Evolutionary conservation across 495 filamentous ascomycete species (phyloP).

Genomic region (Penicillium coffeae): DNA sequence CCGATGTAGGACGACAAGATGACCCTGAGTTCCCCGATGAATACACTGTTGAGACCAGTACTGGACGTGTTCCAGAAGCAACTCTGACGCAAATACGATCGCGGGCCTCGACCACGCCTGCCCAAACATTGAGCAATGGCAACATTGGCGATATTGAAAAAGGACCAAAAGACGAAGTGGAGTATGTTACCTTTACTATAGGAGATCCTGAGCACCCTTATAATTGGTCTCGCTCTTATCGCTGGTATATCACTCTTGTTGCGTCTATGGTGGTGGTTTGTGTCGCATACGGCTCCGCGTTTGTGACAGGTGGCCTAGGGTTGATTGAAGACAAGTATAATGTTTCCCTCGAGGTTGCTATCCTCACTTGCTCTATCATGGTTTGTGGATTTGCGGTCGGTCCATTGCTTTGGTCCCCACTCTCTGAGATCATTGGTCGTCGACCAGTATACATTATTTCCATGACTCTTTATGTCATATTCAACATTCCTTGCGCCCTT

Average conservation of each 20-base stretch:
- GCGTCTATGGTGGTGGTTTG: constrained; percentile 52
- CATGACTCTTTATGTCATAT: constrained; percentile 48
- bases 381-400: constrained; percentile 46
- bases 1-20: constrained; percentile 16
- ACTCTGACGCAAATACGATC: constrained; percentile 25
- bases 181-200: constrained; percentile 33
- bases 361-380: constrained; percentile 48
- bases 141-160: constrained; percentile 18
- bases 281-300: constrained; percentile 51
- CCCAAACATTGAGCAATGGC: constrained; percentile 2
- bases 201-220: constrained; percentile 50
- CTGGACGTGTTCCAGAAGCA: constrained; percentile 26
- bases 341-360: constrained; percentile 59
- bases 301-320: constrained; percentile 61
- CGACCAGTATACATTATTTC: constrained; percentile 52
- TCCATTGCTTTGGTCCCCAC: constrained; percentile 56
- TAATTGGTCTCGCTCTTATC: constrained; percentile 48
- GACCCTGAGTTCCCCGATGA: constrained; percentile 31
- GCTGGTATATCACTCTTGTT: constrained; percentile 58
- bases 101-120: constrained; percentile 7
- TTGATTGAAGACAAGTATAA: constrained; percentile 56
- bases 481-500: constrained; percentile 56
- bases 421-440: constrained; percentile 76
- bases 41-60: constrained; percentile 29
- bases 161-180: constrained; percentile 8